Evolutionary conservation across 768 basidiomycete genomes (phyloP).

Genomic region (Lentinula sp.): DNA sequence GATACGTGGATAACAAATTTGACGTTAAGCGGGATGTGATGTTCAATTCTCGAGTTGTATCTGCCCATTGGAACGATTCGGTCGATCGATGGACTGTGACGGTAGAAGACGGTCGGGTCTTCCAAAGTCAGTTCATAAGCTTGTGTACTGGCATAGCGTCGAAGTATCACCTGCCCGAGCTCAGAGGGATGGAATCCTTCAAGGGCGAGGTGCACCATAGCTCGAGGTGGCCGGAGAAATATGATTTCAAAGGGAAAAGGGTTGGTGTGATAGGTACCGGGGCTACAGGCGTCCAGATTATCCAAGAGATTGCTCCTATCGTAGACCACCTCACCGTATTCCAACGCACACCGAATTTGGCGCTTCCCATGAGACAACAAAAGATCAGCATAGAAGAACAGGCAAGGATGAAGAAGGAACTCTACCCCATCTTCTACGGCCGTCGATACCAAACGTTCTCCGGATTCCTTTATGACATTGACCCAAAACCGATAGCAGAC

Average conservation of each 20-base stretch:
- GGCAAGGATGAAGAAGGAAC: not conserved
- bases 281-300: conserved; percentile 2
- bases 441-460: conserved; percentile 1
- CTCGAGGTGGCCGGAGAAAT: not conserved
- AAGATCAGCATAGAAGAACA: not conserved
- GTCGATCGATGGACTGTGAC: not conserved
- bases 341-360: conserved; percentile 8
- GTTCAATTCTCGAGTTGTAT: conserved; percentile 2
- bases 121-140: not conserved
- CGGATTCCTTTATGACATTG: not conserved
- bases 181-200: conserved; percentile 4
- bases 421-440: not conserved
- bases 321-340: conserved; percentile 11
- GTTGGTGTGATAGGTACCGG: conserved; percentile 7
- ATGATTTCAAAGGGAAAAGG: not conserved
- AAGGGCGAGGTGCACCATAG: conserved; percentile 2
- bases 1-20: conserved; percentile 1
- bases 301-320: conserved; percentile 6
- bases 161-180: not conserved
- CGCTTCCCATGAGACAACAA: conserved; percentile 1
- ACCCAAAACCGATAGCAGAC: not conserved
- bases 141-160: conserved; percentile 6
- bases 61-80: not conserved
- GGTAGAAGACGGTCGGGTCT: not conserved
- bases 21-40: not conserved